Conservation (phyloP, 169 alveolate genomes). For the Plasmodium fragile region DNA sequence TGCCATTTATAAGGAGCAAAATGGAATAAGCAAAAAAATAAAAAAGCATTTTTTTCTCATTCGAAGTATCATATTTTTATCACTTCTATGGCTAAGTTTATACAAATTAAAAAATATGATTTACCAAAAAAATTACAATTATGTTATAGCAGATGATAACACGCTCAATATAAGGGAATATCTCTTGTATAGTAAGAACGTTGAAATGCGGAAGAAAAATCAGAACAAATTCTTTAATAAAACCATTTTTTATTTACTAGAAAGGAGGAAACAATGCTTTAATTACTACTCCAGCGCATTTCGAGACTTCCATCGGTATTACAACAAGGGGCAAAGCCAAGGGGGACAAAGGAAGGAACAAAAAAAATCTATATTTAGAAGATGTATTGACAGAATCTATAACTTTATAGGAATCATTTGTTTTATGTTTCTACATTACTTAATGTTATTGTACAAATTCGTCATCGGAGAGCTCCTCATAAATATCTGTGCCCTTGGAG, state of each 20-base stretch:
- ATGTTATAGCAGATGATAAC: conserved; percentile 73
- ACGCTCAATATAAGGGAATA: conserved; percentile 29
- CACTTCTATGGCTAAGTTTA: conserved; percentile 49
- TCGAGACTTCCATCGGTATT: background rate
- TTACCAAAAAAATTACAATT: conserved; percentile 56
- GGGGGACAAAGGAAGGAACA: background rate
- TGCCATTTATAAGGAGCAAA: conserved; percentile 22
- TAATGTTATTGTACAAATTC: conserved; percentile 21
- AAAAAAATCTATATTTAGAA: background rate
- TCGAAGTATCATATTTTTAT: conserved; percentile 59
- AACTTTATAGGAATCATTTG: background rate
- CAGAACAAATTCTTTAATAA: conserved; percentile 9
- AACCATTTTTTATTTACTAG: conserved; percentile 12
- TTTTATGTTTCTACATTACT: conserved; percentile 16
- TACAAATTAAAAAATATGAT: conserved; percentile 52
- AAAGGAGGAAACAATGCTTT: conserved; percentile 27
- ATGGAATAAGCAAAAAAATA: conserved; percentile 32
- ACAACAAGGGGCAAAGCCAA: background rate
- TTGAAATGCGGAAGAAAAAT: background rate
- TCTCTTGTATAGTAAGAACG: conserved; percentile 18
- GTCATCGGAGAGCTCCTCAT: conserved; percentile 43
- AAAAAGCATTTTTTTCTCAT: conserved; percentile 48
- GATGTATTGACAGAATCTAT: conserved; percentile 16
- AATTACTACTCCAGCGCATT: conserved; percentile 1
- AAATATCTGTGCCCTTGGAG: conserved; percentile 65